phyloP scores from a whole-genome alignment of 1,139 yeast genomes.

The Yamadazyma buinensis region DNA sequence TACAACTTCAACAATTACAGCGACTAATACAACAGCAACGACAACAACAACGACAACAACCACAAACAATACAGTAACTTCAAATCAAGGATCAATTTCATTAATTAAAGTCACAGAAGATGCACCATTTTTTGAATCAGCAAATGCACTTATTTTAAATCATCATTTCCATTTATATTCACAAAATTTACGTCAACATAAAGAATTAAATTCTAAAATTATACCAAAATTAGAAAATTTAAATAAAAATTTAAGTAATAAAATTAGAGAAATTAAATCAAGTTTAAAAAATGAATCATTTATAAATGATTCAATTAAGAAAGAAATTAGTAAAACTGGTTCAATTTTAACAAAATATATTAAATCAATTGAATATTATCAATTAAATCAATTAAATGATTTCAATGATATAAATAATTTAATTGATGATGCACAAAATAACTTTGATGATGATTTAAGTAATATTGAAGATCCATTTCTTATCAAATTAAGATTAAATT shows the following conservation, averaged over 20 bases:
- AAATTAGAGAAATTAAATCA: constrained; percentile 42
- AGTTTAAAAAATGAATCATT: constrained; percentile 43
- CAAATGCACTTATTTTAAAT: constrained; percentile 33
- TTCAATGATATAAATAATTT: constrained; percentile 17
- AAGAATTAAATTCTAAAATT: constrained; percentile 31
- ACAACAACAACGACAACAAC: no score
- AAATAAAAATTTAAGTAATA: constrained; percentile 33
- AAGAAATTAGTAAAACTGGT: constrained; percentile 42
- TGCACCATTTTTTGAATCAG: constrained; percentile 2
- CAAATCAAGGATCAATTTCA: not conserved
- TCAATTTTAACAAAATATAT: constrained; percentile 29
- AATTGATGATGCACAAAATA: constrained; percentile 21
- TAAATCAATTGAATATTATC: constrained; percentile 33
- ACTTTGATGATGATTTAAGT: constrained; percentile 7
- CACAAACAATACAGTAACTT: not conserved
- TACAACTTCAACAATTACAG: no score
- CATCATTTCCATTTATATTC: constrained; percentile 32
- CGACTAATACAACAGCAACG: constrained; percentile 7
- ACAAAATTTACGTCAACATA: constrained; percentile 26
- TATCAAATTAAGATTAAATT: constrained; percentile 37
- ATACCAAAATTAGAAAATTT: constrained; percentile 39
- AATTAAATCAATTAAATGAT: constrained; percentile 20
- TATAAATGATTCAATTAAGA: constrained; percentile 33
- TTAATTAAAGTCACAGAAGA: not conserved
- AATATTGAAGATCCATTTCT: constrained; percentile 39